A percentile compares a stretch with the other conserved stretches of the same genome.
Evolutionary conservation across 2,329 filamentous ascomycete genomes (phyloP).

Genomic region (Colletotrichum tofieldiae): DNA sequence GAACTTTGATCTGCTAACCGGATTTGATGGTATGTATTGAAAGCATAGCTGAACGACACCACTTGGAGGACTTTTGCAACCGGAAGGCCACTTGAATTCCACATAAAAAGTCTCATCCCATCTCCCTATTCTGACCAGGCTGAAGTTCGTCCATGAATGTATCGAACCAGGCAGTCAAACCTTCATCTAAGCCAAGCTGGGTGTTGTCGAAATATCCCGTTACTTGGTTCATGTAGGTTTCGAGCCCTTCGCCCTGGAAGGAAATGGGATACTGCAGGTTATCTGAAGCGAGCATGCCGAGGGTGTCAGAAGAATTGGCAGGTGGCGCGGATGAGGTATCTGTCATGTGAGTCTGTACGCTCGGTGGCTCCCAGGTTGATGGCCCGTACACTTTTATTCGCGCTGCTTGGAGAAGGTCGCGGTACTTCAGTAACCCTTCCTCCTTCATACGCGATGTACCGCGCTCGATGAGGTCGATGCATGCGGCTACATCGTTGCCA

Average conservation of each 20-base stretch:
- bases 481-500: constrained; percentile 38
- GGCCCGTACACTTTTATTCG: constrained; percentile 42
- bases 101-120: not conserved
- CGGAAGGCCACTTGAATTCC: not conserved
- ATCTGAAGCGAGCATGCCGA: constrained; percentile 15
- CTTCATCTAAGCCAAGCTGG: constrained; percentile 41
- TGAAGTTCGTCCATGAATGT: constrained; percentile 42
- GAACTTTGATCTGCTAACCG: not conserved
- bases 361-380: not conserved
- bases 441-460: constrained; percentile 27
- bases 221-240: constrained; percentile 43
- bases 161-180: constrained; percentile 41
- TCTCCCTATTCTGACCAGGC: not conserved
- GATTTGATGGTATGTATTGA: not conserved
- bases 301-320: not conserved
- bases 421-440: constrained; percentile 26
- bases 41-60: not conserved
- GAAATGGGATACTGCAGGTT: constrained; percentile 19
- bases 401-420: constrained; percentile 40
- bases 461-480: constrained; percentile 39
- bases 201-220: constrained; percentile 40
- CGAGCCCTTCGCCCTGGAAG: constrained; percentile 36
- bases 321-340: constrained; percentile 2
- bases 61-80: not conserved
- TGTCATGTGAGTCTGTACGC: constrained; percentile 4